These are phyloP conservation scores for Linderina pennispora DNA, from an alignment of 192 early-diverging fungal species.

Conservation along the genomic window DNA sequence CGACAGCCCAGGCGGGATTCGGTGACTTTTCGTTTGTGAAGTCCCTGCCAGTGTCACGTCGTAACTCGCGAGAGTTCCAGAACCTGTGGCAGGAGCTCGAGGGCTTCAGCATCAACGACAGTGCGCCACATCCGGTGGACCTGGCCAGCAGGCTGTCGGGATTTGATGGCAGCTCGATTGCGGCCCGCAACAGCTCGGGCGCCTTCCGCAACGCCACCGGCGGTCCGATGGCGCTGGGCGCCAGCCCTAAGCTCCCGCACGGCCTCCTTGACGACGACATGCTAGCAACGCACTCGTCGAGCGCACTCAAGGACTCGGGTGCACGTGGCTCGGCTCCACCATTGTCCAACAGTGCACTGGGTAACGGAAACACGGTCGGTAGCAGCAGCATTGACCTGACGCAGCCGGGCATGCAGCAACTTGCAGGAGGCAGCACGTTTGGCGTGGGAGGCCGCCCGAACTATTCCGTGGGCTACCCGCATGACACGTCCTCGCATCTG, in stretches of 20 bases:
- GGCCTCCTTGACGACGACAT: constrained; percentile 41
- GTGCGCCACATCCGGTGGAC: constrained; percentile 5
- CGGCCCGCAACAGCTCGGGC: constrained; percentile 26
- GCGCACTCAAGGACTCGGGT: background rate
- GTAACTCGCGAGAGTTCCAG: constrained; percentile 63
- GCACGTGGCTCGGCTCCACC: background rate
- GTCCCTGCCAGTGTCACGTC: constrained; percentile 63
- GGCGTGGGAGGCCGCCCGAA: background rate
- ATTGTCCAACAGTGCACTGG: background rate
- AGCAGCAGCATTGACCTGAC: background rate
- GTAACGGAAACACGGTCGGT: background rate
- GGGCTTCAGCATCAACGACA: constrained; percentile 37
- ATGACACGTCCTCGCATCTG: too few species aligned
- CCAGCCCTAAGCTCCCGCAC: constrained; percentile 44
- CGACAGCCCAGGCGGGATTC: constrained; percentile 11
- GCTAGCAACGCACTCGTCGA: constrained; percentile 4
- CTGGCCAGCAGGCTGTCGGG: constrained; percentile 1
- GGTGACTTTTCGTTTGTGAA: constrained; percentile 46
- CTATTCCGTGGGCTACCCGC: background rate
- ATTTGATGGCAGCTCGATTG: constrained; percentile 24
- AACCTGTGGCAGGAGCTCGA: constrained; percentile 45
- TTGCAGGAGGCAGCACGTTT: background rate
- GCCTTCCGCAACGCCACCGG: constrained; percentile 22
- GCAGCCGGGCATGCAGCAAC: background rate
- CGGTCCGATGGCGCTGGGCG: constrained; percentile 12